Conservation (phyloP, 2,329 filamentous ascomycete genomes). For the Aspergillus sp. region DNA sequence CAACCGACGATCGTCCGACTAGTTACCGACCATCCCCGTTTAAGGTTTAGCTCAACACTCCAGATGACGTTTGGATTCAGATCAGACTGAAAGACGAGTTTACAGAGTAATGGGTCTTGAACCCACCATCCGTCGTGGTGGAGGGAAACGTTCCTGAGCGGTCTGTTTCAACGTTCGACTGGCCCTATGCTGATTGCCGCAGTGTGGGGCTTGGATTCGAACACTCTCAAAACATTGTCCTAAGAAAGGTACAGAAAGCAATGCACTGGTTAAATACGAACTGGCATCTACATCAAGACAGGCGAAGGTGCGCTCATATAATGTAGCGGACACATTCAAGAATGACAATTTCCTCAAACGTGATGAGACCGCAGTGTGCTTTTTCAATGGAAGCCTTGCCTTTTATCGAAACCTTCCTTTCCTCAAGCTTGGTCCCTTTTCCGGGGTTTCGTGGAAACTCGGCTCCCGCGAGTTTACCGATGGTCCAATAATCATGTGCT, state of each 20-base stretch:
- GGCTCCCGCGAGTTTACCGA: background rate
- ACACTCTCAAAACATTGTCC: too few species aligned
- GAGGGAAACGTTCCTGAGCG: background rate
- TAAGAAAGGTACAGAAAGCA: background rate
- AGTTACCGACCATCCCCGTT: constrained; percentile 2
- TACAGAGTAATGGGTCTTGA: background rate
- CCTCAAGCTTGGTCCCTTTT: constrained; percentile 1
- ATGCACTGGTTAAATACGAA: background rate
- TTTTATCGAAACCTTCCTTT: constrained; percentile 2
- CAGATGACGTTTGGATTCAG: constrained; percentile 3
- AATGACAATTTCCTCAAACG: background rate
- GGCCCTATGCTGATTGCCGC: background rate
- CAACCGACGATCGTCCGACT: constrained; percentile 9
- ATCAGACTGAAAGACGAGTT: background rate
- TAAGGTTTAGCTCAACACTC: constrained; percentile 7
- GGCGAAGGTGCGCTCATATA: background rate
- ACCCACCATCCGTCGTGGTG: background rate
- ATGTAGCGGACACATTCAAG: background rate
- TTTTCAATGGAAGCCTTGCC: background rate
- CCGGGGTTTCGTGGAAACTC: background rate
- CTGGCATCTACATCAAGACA: background rate
- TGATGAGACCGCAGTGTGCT: background rate
- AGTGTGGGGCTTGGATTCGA: background rate
- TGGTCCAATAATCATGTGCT: background rate
- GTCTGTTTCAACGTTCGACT: background rate